Base-by-base conservation (phyloP, 192 early-diverging fungal species). In the Coemansia sp. region DNA sequence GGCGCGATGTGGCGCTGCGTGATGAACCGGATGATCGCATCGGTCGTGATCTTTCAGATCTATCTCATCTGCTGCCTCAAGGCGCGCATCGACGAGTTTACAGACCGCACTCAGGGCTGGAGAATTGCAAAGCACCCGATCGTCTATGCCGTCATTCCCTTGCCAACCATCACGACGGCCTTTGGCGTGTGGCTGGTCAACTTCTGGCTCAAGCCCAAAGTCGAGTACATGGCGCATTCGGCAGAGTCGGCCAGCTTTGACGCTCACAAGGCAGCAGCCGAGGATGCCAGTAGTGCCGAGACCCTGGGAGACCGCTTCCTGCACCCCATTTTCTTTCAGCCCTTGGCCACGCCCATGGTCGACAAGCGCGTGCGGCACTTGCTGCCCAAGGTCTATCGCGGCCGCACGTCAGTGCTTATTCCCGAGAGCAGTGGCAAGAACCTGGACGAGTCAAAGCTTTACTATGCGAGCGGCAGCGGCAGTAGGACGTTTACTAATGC, bases 1-100 rank as follows among this genome's bases (percentile, higher is more conserved):
- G 92, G 92, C 36, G 83, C 81, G 25, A 90, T 91, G 74, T 91
- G 89, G 88, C 86, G 89, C 9, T 78, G 84, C 22, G 70, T 89
- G 31, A 85, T 91, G 66, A 89, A 93, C 60, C 86, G 92, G n/a
- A 71, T 91, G 42, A 39, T 93, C 1, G 66, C 76, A 7, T 87
- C 89, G n/a, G 73, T 86, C 54, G 45, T 89, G 12, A 73, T 91
- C 24, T 92, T 89, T 75, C 92, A 93, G 68, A 20, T 89, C 9
- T 86, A 87, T 37, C 84, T 92, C 73, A 76, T 92, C 36, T 82
- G 86, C 37, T 79, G 89, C 14, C 74, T 86, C 4, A 74, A 68
- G 45, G 71, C 66, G 42, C 80, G 84, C 42, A 74, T 86, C 32
- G 68, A 64, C 86, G 64, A 89, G 85, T 77, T 80, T 86, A 31